Conservation (phyloP, 108 stramenopile species). For the Nitzschia sp. region DNA sequence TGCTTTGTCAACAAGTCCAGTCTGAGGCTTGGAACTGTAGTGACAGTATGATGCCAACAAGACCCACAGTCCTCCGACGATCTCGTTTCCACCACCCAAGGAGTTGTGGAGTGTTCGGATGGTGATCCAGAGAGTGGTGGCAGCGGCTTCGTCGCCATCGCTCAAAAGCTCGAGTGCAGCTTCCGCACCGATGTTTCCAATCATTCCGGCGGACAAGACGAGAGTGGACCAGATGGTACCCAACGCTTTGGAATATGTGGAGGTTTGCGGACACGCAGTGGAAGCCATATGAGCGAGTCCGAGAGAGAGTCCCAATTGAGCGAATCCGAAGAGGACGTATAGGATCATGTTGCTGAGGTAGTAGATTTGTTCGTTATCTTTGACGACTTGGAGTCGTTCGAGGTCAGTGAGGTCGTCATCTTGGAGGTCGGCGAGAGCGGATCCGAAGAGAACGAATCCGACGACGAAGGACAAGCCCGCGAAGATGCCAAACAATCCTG, state of each 20-base stretch:
- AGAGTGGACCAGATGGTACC: background rate
- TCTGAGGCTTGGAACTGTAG: background rate
- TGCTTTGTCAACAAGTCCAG: background rate
- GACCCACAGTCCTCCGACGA: background rate
- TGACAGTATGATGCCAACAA: background rate
- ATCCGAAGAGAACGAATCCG: background rate
- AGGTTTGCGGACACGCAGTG: background rate
- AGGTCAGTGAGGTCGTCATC: background rate
- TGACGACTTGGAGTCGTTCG: background rate
- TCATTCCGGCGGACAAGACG: background rate
- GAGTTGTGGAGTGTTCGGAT: background rate
- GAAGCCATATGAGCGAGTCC: background rate
- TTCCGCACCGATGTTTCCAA: background rate
- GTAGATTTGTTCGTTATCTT: background rate
- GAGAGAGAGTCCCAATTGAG: background rate
- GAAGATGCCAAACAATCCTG: background rate
- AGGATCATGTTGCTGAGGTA: conserved; percentile 1
- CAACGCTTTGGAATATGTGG: background rate
- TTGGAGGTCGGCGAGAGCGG: background rate
- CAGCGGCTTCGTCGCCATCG: background rate
- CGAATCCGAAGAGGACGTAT: background rate
- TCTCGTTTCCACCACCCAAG: background rate
- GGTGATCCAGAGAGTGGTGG: background rate
- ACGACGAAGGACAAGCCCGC: background rate
- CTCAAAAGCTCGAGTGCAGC: background rate